Evolutionary conservation across 805 yeast species (phyloP), one percentile per base, ranked within the genome.

Genomic region (Pichia membranifaciens): DNA sequence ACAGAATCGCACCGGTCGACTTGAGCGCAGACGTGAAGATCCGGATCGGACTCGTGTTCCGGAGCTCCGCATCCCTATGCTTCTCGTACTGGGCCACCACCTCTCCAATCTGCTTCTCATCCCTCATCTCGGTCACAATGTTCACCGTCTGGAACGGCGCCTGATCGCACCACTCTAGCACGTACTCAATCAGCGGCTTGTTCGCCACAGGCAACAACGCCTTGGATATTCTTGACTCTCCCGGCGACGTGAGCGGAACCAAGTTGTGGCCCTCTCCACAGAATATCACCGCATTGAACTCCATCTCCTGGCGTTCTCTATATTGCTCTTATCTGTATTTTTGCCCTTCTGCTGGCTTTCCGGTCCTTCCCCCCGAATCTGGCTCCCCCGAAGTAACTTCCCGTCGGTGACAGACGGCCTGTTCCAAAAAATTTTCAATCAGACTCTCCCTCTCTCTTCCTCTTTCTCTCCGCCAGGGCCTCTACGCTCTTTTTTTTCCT

Each of bases 191-290:
- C 88, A 93, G 82, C 13, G 96, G 95, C 58, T 77, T 77, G 63
- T 90, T 90, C 7, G 93, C 98, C 32, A 93, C 73, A 2, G 98
- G 98, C 38, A 95, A 66, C 42, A 90, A 69, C 0, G 97, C 95
- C 68, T 93, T 93, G 8, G 95, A 78, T 6, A 76, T 62, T 16
- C 93, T 90, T 2, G 84, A 71, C 15, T 78, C 74, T 43, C 82
- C 70, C 33, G 71, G 73, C 23, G 75, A 69, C 0, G 90, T 76
- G 52, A 91, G 78, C 0, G 98, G 98, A 15, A 78, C 62, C 55
- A 93, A 71, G 41, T 74, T 73, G 17, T 71, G 71, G 13, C 98
- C 98, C 44, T 77, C 79, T 2, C 98, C 98, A 68, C 98, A 90
- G 48, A 88, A 78, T 18, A 91, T 78, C 42, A 91, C 75, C 0